Evolutionary conservation across 495 filamentous ascomycete species (phyloP), one percentile per base, ranked within the genome.

Genomic region (Cercophora newfieldiana): DNA sequence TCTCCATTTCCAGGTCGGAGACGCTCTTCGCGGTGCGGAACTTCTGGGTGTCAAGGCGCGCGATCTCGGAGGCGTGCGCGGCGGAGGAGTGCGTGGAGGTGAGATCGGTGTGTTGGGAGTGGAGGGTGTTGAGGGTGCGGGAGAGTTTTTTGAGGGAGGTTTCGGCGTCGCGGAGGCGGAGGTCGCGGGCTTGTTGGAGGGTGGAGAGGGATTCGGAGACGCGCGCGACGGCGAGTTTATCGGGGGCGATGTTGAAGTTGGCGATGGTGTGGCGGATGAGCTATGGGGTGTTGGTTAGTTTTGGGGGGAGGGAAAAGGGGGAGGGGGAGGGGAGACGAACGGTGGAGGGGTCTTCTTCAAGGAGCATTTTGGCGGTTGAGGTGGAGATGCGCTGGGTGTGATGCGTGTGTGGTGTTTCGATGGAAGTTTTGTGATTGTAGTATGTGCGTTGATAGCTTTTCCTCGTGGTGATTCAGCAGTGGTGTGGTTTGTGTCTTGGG

Each of bases 191-290:
- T 69, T 91, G 86, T 66, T 91, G 85, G 14, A 98, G 86, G 0
- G 90, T 87, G 6, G 87, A 84, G 64, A 97, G 85, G 1, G 91
- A 93, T 79, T 91, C 89, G 78, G 88, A 86, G 75, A 98, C 91
- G 75, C 94, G 91, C n/a, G 89, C 82, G 55, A 97, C 87, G 71
- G 90, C 89, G 76, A 88, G 81, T 70, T 90, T 93, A 82, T 99
- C 95, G 2, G 91, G 90, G 50, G 86, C 81, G 74, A 93, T 96
- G 80, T 97, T 94, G 86, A 99, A 99, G 83, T 97, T 97, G 59
- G 86, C 83, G 76, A 94, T 88, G 22, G 93, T 96, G 78, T 94
- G 89, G 76, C 88, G 83, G 77, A 98, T 96, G 72, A 98, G 89
- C 91, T 95, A 72, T 47, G 48, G 19, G 47, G 48, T 1, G 28